A percentile compares a stretch with the other conserved stretches of the same genome.
These are phyloP conservation scores for Geranomyces michiganensis DNA, from an alignment of 192 early-diverging fungal species.

Conservation along the genomic window DNA sequence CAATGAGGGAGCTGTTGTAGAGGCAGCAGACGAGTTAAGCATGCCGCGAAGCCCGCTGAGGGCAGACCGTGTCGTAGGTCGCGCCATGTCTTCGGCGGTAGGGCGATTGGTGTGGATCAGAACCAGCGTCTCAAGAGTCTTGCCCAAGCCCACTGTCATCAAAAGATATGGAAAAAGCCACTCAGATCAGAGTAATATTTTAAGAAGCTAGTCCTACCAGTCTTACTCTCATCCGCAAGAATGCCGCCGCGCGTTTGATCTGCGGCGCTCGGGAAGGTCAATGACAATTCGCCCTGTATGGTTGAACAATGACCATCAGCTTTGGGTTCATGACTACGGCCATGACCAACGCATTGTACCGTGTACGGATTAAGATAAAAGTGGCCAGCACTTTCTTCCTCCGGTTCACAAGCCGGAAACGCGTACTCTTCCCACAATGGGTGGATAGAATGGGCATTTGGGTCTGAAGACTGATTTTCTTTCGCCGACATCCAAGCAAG, in stretches of 20 bases:
- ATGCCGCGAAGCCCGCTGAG: neutral
- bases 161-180: too few species aligned
- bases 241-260: constrained; percentile 42
- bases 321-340: too few species aligned
- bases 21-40: neutral
- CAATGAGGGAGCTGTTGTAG: neutral
- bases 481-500: constrained; percentile 27
- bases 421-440: constrained; percentile 32
- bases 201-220: constrained; percentile 18
- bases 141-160: constrained; percentile 40
- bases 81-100: neutral
- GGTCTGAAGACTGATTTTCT: constrained; percentile 15
- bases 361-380: constrained; percentile 45
- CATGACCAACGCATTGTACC: too few species aligned
- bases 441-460: constrained; percentile 14
- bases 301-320: too few species aligned
- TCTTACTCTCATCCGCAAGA: constrained; percentile 44
- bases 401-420: constrained; percentile 5
- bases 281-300: constrained; percentile 33
- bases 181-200: constrained; percentile 12
- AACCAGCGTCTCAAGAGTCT: constrained; percentile 44
- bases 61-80: neutral
- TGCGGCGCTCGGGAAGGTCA: constrained; percentile 25
- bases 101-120: constrained; percentile 42
- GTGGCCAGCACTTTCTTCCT: neutral